A percentile compares a stretch with the other conserved stretches of the same genome.
These are phyloP conservation scores for Rhodotorula toruloides DNA, from an alignment of 768 basidiomycete species.

Conservation along the genomic window DNA sequence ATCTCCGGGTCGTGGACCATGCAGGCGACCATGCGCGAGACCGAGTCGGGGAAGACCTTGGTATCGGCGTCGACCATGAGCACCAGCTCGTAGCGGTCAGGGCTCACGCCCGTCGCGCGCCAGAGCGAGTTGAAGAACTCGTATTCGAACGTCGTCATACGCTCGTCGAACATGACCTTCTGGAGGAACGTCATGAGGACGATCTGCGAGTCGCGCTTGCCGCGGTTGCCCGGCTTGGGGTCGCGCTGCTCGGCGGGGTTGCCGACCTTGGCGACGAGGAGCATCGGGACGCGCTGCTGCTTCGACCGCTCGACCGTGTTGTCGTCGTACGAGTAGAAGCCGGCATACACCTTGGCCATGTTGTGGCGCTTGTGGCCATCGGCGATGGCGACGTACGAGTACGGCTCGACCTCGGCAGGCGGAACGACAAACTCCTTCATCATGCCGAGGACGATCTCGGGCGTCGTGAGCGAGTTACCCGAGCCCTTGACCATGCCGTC, in stretches of 20 bases:
- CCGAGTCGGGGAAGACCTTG: slow-evolving; percentile 96
- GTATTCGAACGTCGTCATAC: slow-evolving; percentile 99
- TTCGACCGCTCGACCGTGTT: slow-evolving; percentile 81
- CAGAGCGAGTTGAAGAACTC: slow-evolving; percentile 99
- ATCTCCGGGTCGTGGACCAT: slow-evolving; percentile 97
- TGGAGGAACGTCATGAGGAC: slow-evolving; percentile 96
- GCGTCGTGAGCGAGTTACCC: slow-evolving; percentile 81
- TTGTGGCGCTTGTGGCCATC: slow-evolving; percentile 99
- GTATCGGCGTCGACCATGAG: slow-evolving; percentile 50
- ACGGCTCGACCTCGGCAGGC: slow-evolving; percentile 77
- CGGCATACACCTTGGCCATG: slow-evolving; percentile 97
- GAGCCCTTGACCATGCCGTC: slow-evolving; percentile 98
- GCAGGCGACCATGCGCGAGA: slow-evolving; percentile 91
- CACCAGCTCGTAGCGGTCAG: slow-evolving; percentile 90
- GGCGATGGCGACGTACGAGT: slow-evolving; percentile 96
- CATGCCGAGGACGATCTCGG: slow-evolving; percentile 89
- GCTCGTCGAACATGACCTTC: slow-evolving; percentile 99
- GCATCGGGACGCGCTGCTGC: slow-evolving; percentile 93
- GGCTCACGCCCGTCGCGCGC: slow-evolving; percentile 89
- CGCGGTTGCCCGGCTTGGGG: slow-evolving; percentile 92
- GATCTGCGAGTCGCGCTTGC: slow-evolving; percentile 97
- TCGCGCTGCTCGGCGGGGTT: slow-evolving; percentile 86
- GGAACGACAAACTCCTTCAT: slow-evolving; percentile 89
- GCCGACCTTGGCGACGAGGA: slow-evolving; percentile 91
- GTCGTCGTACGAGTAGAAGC: slow-evolving; percentile 92